Base-by-base conservation (phyloP, 371 early-diverging fungal genomes). In the Mortierella sp. region DNA sequence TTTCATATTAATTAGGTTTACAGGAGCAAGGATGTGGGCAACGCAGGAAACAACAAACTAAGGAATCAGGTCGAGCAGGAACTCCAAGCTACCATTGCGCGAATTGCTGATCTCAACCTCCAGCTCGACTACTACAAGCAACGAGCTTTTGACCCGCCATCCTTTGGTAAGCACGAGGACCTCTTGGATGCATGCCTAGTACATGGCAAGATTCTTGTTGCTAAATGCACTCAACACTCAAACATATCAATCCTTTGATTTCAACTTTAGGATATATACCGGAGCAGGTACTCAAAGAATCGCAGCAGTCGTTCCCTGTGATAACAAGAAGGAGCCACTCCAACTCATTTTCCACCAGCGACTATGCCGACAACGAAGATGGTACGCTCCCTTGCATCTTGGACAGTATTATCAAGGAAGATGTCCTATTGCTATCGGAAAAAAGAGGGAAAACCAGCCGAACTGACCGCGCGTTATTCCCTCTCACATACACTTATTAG, bases 331-430 rank as follows among this genome's bases (percentile, higher is more conserved):
- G 83, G 41, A 83, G 79, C 44, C 83, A 83, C 55, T 83, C 83
- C 58, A 83, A 83, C 26, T 83, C 83, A 4, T 75, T 83, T 34
- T 83, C 83, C 2, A 83, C 83, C 14, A 78, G 83, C 24, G 83
- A 79, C 48, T 83, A 75, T 66, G 83, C 83, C 14, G 83, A 83
- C 34, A 83, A 83, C 31, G 83, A 83, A 64, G 83, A 83, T 48
- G 81, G 81, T 81, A 79, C n/a, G n/a, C n/a, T n/a, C n/a, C n/a
- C n/a, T n/a, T n/a, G n/a, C n/a, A n/a, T n/a, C n/a, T n/a, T n/a
- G n/a, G n/a, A n/a, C n/a, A n/a, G n/a, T n/a, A n/a, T n/a, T n/a
- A n/a, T n/a, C n/a, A n/a, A n/a, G n/a, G n/a, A n/a, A n/a, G n/a
- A n/a, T n/a, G n/a, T n/a, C n/a, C n/a, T n/a, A n/a, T n/a, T n/a